Evolutionary conservation across 2,329 filamentous ascomycete genomes (phyloP).

Genomic region (Penicillium brasilianum): DNA sequence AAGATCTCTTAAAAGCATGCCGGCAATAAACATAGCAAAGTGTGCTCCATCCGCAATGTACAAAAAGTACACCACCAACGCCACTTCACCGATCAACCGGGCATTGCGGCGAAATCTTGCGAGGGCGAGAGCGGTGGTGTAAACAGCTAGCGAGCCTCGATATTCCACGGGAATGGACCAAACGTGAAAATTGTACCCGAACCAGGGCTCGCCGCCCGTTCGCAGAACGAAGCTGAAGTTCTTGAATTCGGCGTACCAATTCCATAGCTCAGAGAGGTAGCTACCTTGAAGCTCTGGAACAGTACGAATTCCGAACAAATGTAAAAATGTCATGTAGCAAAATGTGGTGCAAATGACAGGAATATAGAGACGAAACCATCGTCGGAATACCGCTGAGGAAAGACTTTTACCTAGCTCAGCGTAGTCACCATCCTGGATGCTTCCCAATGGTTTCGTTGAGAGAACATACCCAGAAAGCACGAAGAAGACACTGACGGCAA

Average conservation of each 20-base stretch:
- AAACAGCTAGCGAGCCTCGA: neutral
- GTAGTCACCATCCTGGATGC: neutral
- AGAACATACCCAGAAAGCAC: neutral
- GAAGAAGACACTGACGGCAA: neutral
- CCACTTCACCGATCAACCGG: neutral
- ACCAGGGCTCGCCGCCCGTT: constrained; percentile 61
- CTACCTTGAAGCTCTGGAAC: neutral
- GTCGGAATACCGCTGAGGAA: constrained; percentile 56
- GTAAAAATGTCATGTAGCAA: constrained; percentile 56
- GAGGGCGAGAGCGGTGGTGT: neutral
- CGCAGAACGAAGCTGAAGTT: constrained; percentile 72
- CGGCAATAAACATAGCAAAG: constrained; percentile 62
- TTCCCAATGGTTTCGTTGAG: neutral
- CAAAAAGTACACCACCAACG: constrained; percentile 52
- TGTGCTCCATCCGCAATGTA: constrained; percentile 70
- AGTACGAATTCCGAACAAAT: neutral
- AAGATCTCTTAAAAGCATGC: constrained; percentile 67
- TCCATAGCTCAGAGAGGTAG: constrained; percentile 58
- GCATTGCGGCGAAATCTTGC: neutral
- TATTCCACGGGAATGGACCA: neutral
- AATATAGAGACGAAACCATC: constrained; percentile 57
- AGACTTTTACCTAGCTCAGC: constrained; percentile 49
- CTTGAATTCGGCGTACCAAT: constrained; percentile 63
- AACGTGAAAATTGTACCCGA: constrained; percentile 42
- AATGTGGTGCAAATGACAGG: constrained; percentile 62